Base-by-base conservation (phyloP, 2,329 filamentous ascomycete species). In the Venturia asperata region DNA sequence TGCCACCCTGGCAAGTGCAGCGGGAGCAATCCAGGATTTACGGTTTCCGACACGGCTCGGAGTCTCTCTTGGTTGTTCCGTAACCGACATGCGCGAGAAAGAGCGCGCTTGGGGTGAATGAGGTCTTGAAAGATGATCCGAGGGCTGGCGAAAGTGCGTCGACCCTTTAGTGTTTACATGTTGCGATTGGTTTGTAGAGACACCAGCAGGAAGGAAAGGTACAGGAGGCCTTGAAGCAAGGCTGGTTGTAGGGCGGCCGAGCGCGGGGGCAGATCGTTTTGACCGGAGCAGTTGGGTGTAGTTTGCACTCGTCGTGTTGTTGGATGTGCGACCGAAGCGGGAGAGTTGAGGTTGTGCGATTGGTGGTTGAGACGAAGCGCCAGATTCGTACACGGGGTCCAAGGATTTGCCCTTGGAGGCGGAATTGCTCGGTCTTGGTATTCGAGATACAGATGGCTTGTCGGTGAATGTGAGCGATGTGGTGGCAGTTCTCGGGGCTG, bases 341-440 rank as follows among this genome's bases (percentile, higher is more conserved):
- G n/a, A 13, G 21, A 62, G 17, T 78, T 68, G 85, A 81, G 64
- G 76, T 75, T 42, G 67, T 83, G 82, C 24, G 87, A 81, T 64
- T 85, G 82, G 65, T 85, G 78, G 69, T 88, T 78, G 76, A 85
- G 68, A 85, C 82, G 90, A 85, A 4, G 87, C 91, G 62, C 92
- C 92, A 69, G 87, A 92, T 77, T 97, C 93, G 47, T 91, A 95
- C 6, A 97, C 92, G 27, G 93, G 92, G 73, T 96, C 93, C n/a
- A 97, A 82, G 21, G 88, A 87, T 13, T 89, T 89, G 10, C 76
- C 75, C 64, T 78, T 78, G 24, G 71, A 74, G 64, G 88, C 83
- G 72, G 91, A 88, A 74, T 90, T 87, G 67, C 81, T 82, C 43
- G 92, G 88, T 63, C 92, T 85, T 45, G 93, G 92, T 67, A 96